Conservation (phyloP, 2,329 filamentous ascomycete species). For the Ceratocystis albifundus region DNA sequence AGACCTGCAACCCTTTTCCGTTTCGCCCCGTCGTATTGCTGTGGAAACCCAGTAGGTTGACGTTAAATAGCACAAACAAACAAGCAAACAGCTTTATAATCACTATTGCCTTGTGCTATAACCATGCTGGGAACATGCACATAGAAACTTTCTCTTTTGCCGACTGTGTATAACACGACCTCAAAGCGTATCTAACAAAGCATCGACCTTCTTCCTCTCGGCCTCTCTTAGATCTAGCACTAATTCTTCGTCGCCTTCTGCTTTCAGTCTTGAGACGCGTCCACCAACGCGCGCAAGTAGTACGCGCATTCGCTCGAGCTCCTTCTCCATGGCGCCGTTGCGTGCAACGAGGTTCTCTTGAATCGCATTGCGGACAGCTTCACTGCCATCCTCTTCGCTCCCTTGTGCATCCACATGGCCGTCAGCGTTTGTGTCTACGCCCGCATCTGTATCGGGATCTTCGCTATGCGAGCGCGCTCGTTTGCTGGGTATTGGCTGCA, state of each 20-base stretch:
- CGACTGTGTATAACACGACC: neutral
- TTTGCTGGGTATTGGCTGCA: conserved; percentile 27
- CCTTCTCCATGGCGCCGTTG: conserved; percentile 52
- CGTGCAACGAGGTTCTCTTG: conserved; percentile 58
- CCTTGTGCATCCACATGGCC: neutral
- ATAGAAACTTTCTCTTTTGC: neutral
- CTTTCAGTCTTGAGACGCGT: conserved; percentile 35
- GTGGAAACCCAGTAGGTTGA: too few relatives aligned
- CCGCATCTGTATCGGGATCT: conserved; percentile 19
- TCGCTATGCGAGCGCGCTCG: neutral
- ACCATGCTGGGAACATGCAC: neutral
- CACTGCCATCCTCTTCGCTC: conserved; percentile 13
- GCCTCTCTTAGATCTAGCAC: conserved; percentile 7
- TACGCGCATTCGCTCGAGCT: conserved; percentile 55
- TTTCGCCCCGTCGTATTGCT: too few relatives aligned
- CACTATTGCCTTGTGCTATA: neutral
- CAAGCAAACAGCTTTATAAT: too few relatives aligned
- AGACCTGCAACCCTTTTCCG: too few relatives aligned
- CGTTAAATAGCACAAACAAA: too few relatives aligned
- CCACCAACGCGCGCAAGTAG: conserved; percentile 49
- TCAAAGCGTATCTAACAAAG: conserved; percentile 17
- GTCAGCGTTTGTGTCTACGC: conserved; percentile 8
- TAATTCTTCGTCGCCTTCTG: conserved; percentile 20
- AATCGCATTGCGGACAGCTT: conserved; percentile 32
- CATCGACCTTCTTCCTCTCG: conserved; percentile 17